Conservation (phyloP, 73 alveolate species). For the Symbiodinium pilosum region DNA sequence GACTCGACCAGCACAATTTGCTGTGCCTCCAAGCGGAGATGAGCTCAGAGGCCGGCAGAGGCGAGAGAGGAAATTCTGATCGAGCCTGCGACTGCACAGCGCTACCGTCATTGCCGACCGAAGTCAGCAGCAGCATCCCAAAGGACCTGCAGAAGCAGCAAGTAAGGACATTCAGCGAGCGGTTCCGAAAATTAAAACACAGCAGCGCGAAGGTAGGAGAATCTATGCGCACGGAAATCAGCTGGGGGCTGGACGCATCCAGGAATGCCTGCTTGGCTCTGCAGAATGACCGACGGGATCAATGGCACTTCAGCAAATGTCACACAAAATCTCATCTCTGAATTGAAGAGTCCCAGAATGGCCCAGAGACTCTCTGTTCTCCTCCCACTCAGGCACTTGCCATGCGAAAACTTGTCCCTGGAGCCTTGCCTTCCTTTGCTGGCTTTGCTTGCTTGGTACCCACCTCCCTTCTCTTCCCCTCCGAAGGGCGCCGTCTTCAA, state of each 20-base stretch:
- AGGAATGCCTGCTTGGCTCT: conserved; percentile 33
- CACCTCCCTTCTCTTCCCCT: too few species aligned
- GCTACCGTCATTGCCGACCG: conserved; percentile 90
- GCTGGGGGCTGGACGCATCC: conserved; percentile 48
- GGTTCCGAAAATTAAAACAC: too few species aligned
- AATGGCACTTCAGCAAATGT: background rate
- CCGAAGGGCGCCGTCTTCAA: conserved; percentile 88
- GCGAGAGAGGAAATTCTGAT: too few species aligned
- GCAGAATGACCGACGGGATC: background rate
- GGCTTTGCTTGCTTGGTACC: too few species aligned
- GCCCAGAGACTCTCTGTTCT: too few species aligned
- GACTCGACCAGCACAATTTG: conserved; percentile 91
- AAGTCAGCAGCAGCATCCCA: conserved; percentile 79
- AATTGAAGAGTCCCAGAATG: too few species aligned
- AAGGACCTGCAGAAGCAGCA: conserved; percentile 56
- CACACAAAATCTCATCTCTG: too few species aligned
- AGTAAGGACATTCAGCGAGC: too few species aligned
- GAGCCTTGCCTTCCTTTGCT: background rate
- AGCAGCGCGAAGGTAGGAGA: background rate
- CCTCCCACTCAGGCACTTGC: too few species aligned
- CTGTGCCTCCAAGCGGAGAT: conserved; percentile 67
- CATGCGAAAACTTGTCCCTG: too few species aligned
- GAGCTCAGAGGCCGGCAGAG: too few species aligned
- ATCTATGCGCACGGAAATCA: background rate
- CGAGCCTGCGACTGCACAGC: conserved; percentile 66